Conservation (phyloP, 257 asterid genomes). For the Ballota nigra region DNA sequence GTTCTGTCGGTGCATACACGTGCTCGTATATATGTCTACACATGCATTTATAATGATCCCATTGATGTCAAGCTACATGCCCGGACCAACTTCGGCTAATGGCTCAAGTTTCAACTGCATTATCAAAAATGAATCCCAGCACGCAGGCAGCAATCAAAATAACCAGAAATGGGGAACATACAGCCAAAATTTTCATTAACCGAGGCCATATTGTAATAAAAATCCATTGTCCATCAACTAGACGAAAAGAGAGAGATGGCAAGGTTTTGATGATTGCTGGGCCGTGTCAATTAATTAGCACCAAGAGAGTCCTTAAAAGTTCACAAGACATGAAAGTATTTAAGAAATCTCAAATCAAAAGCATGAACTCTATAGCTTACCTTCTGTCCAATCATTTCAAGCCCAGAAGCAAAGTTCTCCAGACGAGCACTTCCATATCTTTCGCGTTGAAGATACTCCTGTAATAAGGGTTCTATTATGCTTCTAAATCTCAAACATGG, state of each 20-base stretch:
- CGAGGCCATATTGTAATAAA: background rate
- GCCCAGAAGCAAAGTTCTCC: slow-evolving; percentile 93
- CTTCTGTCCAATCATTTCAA: slow-evolving; percentile 95
- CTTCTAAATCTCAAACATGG: slow-evolving; percentile 11
- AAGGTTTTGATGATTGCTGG: background rate
- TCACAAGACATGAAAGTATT: background rate
- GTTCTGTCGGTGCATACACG: background rate
- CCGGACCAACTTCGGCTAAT: background rate
- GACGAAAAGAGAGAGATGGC: background rate
- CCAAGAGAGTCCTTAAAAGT: slow-evolving; percentile 2
- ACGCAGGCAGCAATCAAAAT: background rate
- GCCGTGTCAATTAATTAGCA: background rate
- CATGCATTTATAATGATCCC: slow-evolving; percentile 21
- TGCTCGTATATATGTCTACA: background rate
- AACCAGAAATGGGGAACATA: background rate
- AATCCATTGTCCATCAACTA: background rate
- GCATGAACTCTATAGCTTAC: slow-evolving; percentile 35
- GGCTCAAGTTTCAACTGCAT: background rate
- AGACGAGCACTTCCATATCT: slow-evolving; percentile 90
- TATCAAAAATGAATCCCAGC: background rate
- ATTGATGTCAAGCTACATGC: slow-evolving; percentile 9
- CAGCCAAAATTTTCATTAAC: background rate
- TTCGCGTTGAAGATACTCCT: slow-evolving; percentile 98
- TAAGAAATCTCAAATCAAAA: slow-evolving; percentile 14
- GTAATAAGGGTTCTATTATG: slow-evolving; percentile 29